A percentile compares a stretch with the other conserved stretches of the same genome.
Conservation (phyloP, 129 eudicot species). For the Flaveria brownii region DNA sequence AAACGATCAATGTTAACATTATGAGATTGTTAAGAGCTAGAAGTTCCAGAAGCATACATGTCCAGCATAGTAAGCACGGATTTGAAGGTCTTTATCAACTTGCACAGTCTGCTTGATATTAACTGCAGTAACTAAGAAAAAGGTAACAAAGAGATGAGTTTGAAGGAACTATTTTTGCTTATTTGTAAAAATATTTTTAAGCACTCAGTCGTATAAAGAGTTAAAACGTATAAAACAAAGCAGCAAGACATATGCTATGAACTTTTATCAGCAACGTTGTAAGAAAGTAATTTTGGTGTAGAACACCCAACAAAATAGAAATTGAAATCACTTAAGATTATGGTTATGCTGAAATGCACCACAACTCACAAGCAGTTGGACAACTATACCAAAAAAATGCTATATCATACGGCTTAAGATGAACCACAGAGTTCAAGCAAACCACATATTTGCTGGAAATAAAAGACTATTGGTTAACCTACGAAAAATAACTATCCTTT, state of each 20-base stretch:
- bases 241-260: neutral
- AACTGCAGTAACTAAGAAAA: constrained; percentile 71
- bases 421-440: neutral
- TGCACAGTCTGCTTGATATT: constrained; percentile 85
- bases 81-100: constrained; percentile 88
- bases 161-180: neutral
- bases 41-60: constrained; percentile 62
- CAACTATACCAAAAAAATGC: neutral
- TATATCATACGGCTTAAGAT: neutral
- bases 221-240: neutral
- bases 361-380: neutral
- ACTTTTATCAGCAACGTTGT: neutral
- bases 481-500: neutral
- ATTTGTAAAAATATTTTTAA: neutral
- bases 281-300: neutral
- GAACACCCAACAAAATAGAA: neutral
- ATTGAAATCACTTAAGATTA: neutral
- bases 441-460: neutral
- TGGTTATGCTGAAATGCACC: neutral
- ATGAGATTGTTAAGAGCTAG: neutral
- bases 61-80: constrained; percentile 95
- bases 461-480: neutral
- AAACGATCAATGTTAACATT: neutral
- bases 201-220: neutral
- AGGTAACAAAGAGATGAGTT: constrained; percentile 5